These are phyloP conservation scores for Penstemon eatonii DNA, from an alignment of 257 asterid species.

Conservation along the genomic window DNA sequence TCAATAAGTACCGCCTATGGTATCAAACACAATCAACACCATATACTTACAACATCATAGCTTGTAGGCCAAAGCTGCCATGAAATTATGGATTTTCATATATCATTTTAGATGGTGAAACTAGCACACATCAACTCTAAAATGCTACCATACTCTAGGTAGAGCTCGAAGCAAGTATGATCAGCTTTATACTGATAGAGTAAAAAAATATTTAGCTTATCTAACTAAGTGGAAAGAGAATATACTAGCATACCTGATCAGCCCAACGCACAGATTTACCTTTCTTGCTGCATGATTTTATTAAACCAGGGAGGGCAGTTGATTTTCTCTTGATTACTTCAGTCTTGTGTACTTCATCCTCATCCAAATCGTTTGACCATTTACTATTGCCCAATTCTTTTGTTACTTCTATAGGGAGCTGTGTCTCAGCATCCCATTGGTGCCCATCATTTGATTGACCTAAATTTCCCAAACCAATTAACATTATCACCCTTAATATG, in stretches of 20 bases:
- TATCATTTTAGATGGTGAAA: too few relatives aligned
- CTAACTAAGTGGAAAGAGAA: constrained; percentile 3
- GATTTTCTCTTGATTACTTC: constrained; percentile 43
- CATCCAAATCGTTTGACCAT: constrained; percentile 90
- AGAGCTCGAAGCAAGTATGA: not conserved
- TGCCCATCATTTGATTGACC: constrained; percentile 46
- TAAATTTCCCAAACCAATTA: constrained; percentile 27
- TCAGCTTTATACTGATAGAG: not conserved
- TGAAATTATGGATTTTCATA: too few relatives aligned
- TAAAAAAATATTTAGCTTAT: not conserved
- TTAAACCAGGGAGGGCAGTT: constrained; percentile 49
- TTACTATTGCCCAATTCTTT: constrained; percentile 89
- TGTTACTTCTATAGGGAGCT: constrained; percentile 50
- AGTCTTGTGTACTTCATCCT: constrained; percentile 49
- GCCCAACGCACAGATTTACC: constrained; percentile 98
- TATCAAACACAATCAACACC: too few relatives aligned
- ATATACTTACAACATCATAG: too few relatives aligned
- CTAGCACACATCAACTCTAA: too few relatives aligned
- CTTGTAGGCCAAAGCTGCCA: too few relatives aligned
- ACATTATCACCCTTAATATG: constrained; percentile 24
- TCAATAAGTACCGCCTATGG: too few relatives aligned
- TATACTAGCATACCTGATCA: constrained; percentile 71
- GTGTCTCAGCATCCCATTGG: constrained; percentile 44
- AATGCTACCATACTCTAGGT: too few relatives aligned
- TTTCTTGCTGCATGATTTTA: constrained; percentile 63